Base-by-base conservation (phyloP, 2,329 filamentous ascomycete genomes). In the Colletotrichum sp. region DNA sequence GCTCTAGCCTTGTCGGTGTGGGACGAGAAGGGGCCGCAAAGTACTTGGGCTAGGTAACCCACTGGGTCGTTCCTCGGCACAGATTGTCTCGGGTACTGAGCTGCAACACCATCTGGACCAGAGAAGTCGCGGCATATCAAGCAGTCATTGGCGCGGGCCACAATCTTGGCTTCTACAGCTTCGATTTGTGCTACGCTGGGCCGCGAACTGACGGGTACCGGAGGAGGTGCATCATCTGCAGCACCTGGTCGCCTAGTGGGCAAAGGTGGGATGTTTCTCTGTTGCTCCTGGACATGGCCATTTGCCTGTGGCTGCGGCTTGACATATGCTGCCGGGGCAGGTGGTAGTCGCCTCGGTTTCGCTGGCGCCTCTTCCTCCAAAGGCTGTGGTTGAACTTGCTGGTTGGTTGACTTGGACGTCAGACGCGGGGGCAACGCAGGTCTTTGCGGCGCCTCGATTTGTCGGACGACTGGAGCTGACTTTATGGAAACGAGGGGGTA, bases 71-170 rank as follows among this genome's bases (percentile, higher is more conserved):
- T 85, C 21, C 88, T 86, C 6, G 95, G 95, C 21, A 98, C 89
- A 2, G 92, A 91, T 60, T 93, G 86, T 34, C 93, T 89, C 7
- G 96, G 95, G 81, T 95, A 96, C 78, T 92, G 93, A 7, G 94
- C 90, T 7, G 95, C 96, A 79, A 98, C 93, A 16, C 85, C 85
- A 84, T 99, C 97, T 0, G 95, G 94, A 0, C 86, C 92, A 8
- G 95, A 96, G 84, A 98, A 99, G 85, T 99, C 96, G 78, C 96
- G 92, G 83, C 97, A 99, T 74, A 92, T 87, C 69, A 98, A 89
- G 83, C 97, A 99, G n/a, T 85, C 83, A 34, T 81, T 80, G 18
- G 80, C 78, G 9, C 78, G 79, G 24, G 80, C 78, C 15, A 82
- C 71, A 16, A 80, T 80, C 63, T 84, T 84, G 59, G 83, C 80